These are phyloP conservation scores for Nepenthes gracilis DNA, from an alignment of 148 eudicot species.

Conservation along the genomic window DNA sequence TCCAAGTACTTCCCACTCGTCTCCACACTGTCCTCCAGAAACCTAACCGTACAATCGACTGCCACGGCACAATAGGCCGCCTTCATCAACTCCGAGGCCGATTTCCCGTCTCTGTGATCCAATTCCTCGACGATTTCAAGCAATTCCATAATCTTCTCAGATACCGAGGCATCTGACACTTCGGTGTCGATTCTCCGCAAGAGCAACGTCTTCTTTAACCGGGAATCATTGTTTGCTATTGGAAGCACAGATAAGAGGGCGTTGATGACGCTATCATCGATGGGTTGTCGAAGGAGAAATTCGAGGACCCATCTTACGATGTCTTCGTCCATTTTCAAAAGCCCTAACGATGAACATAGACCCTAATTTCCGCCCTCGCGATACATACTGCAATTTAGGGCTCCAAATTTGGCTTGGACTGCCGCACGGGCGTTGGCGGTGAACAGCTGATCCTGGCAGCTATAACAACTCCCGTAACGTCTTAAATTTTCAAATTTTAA, in stretches of 20 bases:
- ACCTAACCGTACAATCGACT: conserved; percentile 45
- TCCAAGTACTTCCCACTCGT: conserved; percentile 24
- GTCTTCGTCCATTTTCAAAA: conserved; percentile 25
- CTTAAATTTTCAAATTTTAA: no score
- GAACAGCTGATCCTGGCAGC: no score
- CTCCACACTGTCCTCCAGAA: conserved; percentile 18
- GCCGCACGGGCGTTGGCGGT: no score
- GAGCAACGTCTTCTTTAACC: conserved; percentile 28
- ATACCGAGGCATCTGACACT: conserved; percentile 6
- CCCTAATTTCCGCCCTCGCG: no score
- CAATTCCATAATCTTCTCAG: conserved; percentile 29
- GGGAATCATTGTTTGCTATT: conserved; percentile 10
- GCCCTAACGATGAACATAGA: not conserved
- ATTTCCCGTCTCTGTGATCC: conserved; percentile 15
- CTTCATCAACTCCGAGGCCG: conserved; percentile 28
- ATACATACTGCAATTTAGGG: no score
- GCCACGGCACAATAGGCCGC: conserved; percentile 57
- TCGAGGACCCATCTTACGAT: conserved; percentile 47
- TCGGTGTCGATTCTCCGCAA: conserved; percentile 40
- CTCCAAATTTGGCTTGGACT: no score
- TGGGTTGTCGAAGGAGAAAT: conserved; percentile 29
- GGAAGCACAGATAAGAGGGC: conserved; percentile 24
- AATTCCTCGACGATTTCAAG: conserved; percentile 39
- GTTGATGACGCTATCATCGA: conserved; percentile 25
- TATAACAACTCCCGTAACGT: no score